These are phyloP conservation scores for Cryptosporidium tyzzeri DNA, from an alignment of 169 alveolate species.

Conservation along the genomic window DNA sequence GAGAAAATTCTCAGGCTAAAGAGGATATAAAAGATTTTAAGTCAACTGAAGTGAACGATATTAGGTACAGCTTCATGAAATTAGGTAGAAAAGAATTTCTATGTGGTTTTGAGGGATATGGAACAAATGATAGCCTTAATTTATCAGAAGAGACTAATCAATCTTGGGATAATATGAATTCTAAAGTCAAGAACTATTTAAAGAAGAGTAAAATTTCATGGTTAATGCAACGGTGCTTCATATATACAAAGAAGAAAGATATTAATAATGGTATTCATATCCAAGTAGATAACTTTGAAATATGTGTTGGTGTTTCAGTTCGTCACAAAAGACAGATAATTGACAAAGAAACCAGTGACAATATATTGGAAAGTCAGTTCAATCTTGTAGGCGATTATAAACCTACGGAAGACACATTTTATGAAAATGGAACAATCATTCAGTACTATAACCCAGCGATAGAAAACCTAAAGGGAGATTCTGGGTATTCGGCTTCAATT, in stretches of 20 bases:
- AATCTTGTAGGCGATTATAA: slow-evolving; percentile 36
- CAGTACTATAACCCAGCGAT: slow-evolving; percentile 43
- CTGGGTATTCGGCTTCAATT: slow-evolving; percentile 37
- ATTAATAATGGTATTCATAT: slow-evolving; percentile 7
- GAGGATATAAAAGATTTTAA: background rate
- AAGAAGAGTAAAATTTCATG: slow-evolving; percentile 49
- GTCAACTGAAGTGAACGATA: background rate
- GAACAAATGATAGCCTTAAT: background rate
- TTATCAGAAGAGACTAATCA: background rate
- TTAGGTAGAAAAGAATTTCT: slow-evolving; percentile 22
- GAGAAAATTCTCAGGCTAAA: background rate
- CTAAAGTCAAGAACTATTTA: slow-evolving; percentile 9
- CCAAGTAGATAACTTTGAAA: slow-evolving; percentile 44
- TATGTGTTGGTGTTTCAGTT: slow-evolving; percentile 51
- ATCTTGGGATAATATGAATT: slow-evolving; percentile 37
- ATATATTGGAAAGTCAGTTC: slow-evolving; percentile 42
- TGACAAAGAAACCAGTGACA: slow-evolving; percentile 22
- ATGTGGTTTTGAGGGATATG: background rate
- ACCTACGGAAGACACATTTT: slow-evolving; percentile 24
- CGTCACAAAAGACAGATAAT: slow-evolving; percentile 13
- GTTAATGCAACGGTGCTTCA: slow-evolving; percentile 57
- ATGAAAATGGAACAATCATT: slow-evolving; percentile 28
- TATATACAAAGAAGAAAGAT: slow-evolving; percentile 19
- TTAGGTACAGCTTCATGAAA: slow-evolving; percentile 1
- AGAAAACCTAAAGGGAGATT: background rate